phyloP scores from a whole-genome alignment of 768 basidiomycete genomes.

The Boletus tomentosulus region DNA sequence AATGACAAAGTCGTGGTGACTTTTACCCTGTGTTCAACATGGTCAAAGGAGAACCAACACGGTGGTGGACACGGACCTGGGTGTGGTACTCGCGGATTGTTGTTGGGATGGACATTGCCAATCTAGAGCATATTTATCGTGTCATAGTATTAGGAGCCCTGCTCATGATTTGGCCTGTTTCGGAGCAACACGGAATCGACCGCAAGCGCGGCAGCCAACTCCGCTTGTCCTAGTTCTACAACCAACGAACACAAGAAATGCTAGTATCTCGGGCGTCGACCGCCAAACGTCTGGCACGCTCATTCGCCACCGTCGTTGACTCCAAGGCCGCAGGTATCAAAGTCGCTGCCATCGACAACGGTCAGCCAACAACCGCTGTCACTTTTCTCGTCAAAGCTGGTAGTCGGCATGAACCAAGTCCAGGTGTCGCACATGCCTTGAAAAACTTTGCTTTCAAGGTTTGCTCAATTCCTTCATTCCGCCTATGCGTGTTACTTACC shows the following conservation, averaged over 20 bases:
- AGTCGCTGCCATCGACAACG: conserved; percentile 80
- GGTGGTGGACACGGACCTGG: too few species aligned
- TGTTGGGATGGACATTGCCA: too few species aligned
- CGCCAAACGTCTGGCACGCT: conserved; percentile 56
- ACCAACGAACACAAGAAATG: conserved; percentile 33
- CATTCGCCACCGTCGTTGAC: conserved; percentile 82
- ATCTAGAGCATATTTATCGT: too few species aligned
- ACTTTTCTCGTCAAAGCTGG: conserved; percentile 93
- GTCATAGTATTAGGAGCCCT: too few species aligned
- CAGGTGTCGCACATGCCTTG: conserved; percentile 89
- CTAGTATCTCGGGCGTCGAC: conserved; percentile 59
- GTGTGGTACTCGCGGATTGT: too few species aligned
- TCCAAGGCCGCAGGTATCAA: conserved; percentile 63
- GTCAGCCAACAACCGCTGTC: conserved; percentile 79
- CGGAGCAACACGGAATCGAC: conserved; percentile 24
- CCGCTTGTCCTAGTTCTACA: conserved; percentile 16
- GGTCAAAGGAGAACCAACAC: too few species aligned
- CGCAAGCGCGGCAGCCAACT: conserved; percentile 18
- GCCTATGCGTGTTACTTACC: background rate
- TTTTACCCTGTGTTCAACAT: too few species aligned
- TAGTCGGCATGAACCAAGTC: conserved; percentile 79
- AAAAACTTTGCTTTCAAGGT: conserved; percentile 99
- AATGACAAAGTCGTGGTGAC: too few species aligned
- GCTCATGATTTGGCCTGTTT: too few species aligned
- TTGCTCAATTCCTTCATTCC: conserved; percentile 19